phyloP scores from a whole-genome alignment of 192 early-diverging fungal species.

The Entomortierella beljakovae region DNA sequence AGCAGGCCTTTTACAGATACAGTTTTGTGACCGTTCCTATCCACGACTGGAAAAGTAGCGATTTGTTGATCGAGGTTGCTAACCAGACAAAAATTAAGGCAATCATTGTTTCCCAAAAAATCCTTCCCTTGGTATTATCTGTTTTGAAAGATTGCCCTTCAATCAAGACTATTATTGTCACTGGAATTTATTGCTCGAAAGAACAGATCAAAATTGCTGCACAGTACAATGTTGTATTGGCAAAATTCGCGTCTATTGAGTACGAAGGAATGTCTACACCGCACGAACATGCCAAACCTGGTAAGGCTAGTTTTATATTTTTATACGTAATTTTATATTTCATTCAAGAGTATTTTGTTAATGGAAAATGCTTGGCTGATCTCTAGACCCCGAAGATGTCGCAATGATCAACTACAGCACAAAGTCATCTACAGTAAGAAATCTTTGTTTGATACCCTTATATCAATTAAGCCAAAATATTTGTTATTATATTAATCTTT shows the following conservation, averaged over 20 bases:
- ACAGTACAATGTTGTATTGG: constrained; percentile 16
- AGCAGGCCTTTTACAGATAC: constrained; percentile 52
- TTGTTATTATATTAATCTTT: too few relatives aligned
- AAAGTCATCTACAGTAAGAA: constrained; percentile 32
- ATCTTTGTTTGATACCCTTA: too few relatives aligned
- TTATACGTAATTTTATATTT: too few relatives aligned
- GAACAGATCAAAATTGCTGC: constrained; percentile 25
- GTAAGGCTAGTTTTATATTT: constrained; percentile 1
- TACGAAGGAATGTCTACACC: constrained; percentile 17
- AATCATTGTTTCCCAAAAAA: constrained; percentile 36
- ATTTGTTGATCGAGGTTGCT: constrained; percentile 35
- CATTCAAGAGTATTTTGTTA: too few relatives aligned
- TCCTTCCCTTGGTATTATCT: constrained; percentile 23
- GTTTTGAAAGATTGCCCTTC: constrained; percentile 28
- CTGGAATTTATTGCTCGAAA: constrained; percentile 25
- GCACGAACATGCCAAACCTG: constrained; percentile 30
- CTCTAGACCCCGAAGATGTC: constrained; percentile 28
- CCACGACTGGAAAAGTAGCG: constrained; percentile 34
- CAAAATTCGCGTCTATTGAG: constrained; percentile 31
- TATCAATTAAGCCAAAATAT: too few relatives aligned
- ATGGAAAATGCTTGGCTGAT: too few relatives aligned
- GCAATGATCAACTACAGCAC: constrained; percentile 55
- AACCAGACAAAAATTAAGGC: constrained; percentile 54
- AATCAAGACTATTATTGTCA: constrained; percentile 40
- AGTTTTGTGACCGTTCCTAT: constrained; percentile 51